These are phyloP conservation scores for Brettanomyces anomalus DNA, from an alignment of 805 yeast genomes.

Conservation along the genomic window DNA sequence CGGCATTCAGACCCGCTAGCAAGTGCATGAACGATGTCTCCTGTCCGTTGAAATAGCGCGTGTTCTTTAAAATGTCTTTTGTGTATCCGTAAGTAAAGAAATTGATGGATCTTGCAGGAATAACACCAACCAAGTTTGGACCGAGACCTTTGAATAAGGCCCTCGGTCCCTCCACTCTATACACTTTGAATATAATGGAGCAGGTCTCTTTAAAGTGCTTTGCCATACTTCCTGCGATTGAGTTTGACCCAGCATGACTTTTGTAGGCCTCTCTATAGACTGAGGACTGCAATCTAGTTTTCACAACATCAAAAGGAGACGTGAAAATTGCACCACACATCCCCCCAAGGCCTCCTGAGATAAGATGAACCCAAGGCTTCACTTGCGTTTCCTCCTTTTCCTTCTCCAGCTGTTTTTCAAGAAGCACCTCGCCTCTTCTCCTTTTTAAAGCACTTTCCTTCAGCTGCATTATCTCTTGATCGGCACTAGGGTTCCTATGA, in stretches of 20 bases:
- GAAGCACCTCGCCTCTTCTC: background rate
- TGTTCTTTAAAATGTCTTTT: slow-evolving; percentile 59
- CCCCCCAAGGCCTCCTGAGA: slow-evolving; percentile 93
- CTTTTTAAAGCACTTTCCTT: background rate
- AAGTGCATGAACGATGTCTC: slow-evolving; percentile 84
- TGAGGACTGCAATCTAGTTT: slow-evolving; percentile 89
- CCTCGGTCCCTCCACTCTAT: slow-evolving; percentile 67
- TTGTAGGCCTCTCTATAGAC: slow-evolving; percentile 54
- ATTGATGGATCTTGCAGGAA: slow-evolving; percentile 95
- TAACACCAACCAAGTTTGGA: slow-evolving; percentile 94
- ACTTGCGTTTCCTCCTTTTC: slow-evolving; percentile 14
- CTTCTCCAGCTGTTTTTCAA: slow-evolving; percentile 2
- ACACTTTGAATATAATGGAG: slow-evolving; percentile 58
- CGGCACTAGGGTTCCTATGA: slow-evolving; percentile 9
- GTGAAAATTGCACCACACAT: slow-evolving; percentile 96
- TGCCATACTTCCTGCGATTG: slow-evolving; percentile 21
- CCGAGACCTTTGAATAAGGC: slow-evolving; percentile 94
- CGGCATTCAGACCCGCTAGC: slow-evolving; percentile 82
- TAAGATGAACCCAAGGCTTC: slow-evolving; percentile 68
- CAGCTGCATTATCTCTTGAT: slow-evolving; percentile 1
- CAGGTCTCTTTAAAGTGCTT: slow-evolving; percentile 81
- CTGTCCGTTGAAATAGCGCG: slow-evolving; percentile 56
- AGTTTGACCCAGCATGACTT: slow-evolving; percentile 21
- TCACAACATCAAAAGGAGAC: slow-evolving; percentile 93
- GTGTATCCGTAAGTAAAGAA: slow-evolving; percentile 96